These are phyloP conservation scores for Coemansia sp. DNA, from an alignment of 192 early-diverging fungal genomes.

Conservation along the genomic window DNA sequence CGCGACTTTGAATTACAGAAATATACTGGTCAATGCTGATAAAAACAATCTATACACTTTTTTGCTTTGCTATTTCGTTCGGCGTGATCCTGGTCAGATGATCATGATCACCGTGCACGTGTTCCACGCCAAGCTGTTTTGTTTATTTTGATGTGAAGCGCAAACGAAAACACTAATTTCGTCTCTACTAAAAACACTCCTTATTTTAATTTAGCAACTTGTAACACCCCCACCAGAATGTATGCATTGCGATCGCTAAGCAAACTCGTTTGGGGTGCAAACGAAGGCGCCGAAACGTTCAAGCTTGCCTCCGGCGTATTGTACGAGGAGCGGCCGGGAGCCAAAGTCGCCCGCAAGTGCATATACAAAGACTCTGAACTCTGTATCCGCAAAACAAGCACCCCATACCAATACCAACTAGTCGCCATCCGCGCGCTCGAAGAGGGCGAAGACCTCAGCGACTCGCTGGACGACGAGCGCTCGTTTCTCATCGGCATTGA, in stretches of 20 bases:
- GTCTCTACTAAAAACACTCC: not conserved
- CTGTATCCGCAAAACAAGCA: slow-evolving; percentile 65
- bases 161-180: not conserved
- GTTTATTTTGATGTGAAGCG: not conserved
- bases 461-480: slow-evolving; percentile 64
- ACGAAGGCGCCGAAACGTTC: slow-evolving; percentile 56
- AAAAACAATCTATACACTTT: too few species aligned
- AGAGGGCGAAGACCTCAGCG: slow-evolving; percentile 69
- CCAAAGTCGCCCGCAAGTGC: slow-evolving; percentile 54
- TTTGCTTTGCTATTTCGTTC: too few species aligned
- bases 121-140: not conserved
- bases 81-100: not conserved
- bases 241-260: slow-evolving; percentile 66
- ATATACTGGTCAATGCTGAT: too few species aligned
- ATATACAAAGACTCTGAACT: slow-evolving; percentile 67
- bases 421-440: slow-evolving; percentile 72
- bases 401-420: slow-evolving; percentile 71
- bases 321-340: slow-evolving; percentile 58
- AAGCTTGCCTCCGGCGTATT: slow-evolving; percentile 65
- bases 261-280: slow-evolving; percentile 66
- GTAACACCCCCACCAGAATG: slow-evolving; percentile 40
- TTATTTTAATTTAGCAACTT: not conserved
- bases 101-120: not conserved
- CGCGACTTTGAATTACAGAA: not conserved
- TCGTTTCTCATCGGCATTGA: slow-evolving; percentile 67